Evolutionary conservation across 108 stramenopile genomes (phyloP), one percentile per base, ranked within the genome.

Genomic region (Stephanodiscus triporus): DNA sequence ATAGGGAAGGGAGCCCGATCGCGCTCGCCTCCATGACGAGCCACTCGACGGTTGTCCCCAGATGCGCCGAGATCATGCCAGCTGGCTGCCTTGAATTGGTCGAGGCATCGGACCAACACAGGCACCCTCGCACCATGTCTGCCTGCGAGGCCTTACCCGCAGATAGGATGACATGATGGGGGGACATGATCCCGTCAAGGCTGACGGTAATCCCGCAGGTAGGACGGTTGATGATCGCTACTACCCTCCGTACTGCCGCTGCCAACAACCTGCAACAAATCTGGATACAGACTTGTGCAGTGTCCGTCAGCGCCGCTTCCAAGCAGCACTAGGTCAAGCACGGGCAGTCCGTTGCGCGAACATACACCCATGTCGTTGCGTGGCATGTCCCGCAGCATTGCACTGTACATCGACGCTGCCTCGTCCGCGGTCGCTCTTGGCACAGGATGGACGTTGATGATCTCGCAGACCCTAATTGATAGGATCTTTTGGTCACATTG

Each of bases 401-500:
- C 23, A 4, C 6, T 1, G 10, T 53, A 22, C 23, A 1, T 8
- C 24, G 6, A 6, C 19, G 48, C 48, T 3, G 48, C 48, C 19
- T 49, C 48, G 2, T 49, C 48, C 19, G 48, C 5, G n/a, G 51
- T 1, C 5, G 1, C 6, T 19, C 24, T 26, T 6, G 19, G 51
- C 20, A 22, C 51, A 8, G 23, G n/a, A 22, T 22, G 9, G 1
- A 49, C 48, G 19, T 49, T 49, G 32, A 5, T 34, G 4, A 34
- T 34, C 32, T 19, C 8, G 23, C 51, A 24, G 6, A 10, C 1
- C n/a, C n/a, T n/a, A n/a, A n/a, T n/a, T n/a, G 4, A 71, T 84
- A 26, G 80, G 76, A 60, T 63, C 63, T 19, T 77, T 70, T 42
- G 81, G 58, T 29, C 74, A 80, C n/a, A 10, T 67, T 22, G 80